These are phyloP conservation scores for Fusarium longipes DNA, from an alignment of 2,329 filamentous ascomycete species.

Conservation along the genomic window DNA sequence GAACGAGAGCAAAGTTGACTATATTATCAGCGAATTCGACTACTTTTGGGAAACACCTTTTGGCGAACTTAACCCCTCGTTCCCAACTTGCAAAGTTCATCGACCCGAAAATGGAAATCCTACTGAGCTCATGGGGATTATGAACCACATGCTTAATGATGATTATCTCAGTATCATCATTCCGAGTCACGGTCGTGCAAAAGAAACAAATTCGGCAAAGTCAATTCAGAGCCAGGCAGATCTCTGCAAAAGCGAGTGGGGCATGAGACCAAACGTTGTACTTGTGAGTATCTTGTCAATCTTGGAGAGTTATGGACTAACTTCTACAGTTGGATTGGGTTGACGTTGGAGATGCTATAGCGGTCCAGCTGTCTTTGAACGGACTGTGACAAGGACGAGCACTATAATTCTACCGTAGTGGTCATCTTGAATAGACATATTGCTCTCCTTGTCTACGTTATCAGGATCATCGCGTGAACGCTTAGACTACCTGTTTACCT, in stretches of 20 bases:
- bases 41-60: conserved; percentile 80
- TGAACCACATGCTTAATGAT: conserved; percentile 48
- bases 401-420: background rate
- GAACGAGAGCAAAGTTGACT: conserved; percentile 63
- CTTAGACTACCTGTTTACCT: background rate
- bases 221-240: conserved; percentile 45
- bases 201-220: conserved; percentile 51
- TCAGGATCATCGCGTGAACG: background rate
- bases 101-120: conserved; percentile 60
- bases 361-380: conserved; percentile 54
- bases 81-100: conserved; percentile 73
- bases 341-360: conserved; percentile 54
- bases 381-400: conserved; percentile 40
- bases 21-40: conserved; percentile 72
- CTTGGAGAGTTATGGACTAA: conserved; percentile 1
- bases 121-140: conserved; percentile 44
- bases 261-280: conserved; percentile 44
- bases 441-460: background rate
- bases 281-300: conserved; percentile 40
- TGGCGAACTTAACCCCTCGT: conserved; percentile 68
- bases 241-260: conserved; percentile 39
- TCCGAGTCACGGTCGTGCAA: conserved; percentile 48
- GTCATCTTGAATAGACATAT: background rate
- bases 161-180: conserved; percentile 47
- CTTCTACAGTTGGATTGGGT: conserved; percentile 56